phyloP scores from a whole-genome alignment of 805 yeast species.

The Schwanniomyces pseudopolymorphus region DNA sequence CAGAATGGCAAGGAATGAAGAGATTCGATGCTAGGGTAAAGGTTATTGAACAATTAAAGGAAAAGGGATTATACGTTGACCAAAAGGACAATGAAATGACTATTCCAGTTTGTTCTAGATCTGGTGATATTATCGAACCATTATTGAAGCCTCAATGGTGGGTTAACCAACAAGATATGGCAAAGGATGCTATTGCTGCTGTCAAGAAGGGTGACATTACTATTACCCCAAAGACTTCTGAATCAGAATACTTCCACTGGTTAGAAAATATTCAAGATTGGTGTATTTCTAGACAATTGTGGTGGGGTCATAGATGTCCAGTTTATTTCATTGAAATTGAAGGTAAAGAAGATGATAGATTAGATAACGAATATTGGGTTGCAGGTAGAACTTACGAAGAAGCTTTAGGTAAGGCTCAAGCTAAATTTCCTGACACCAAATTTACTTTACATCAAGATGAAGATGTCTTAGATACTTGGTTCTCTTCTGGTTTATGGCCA shows the following conservation, averaged over 20 bases:
- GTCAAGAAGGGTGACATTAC: slow-evolving; percentile 79
- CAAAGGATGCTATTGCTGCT: slow-evolving; percentile 80
- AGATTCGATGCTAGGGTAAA: slow-evolving; percentile 89
- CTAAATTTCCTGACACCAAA: slow-evolving; percentile 66
- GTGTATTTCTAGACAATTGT: slow-evolving; percentile 92
- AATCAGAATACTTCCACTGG: slow-evolving; percentile 94
- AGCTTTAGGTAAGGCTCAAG: slow-evolving; percentile 78
- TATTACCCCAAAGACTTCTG: slow-evolving; percentile 85
- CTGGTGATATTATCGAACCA: slow-evolving; percentile 97
- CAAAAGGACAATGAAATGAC: slow-evolving; percentile 96
- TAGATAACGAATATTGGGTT: slow-evolving; percentile 79
- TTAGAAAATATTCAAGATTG: slow-evolving; percentile 95
- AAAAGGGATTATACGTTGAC: slow-evolving; percentile 71
- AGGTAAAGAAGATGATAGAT: slow-evolving; percentile 63
- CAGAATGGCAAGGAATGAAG: slow-evolving; percentile 82
- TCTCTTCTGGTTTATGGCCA: slow-evolving; percentile 98
- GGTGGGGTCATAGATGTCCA: slow-evolving; percentile 99
- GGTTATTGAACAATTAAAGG: slow-evolving; percentile 80
- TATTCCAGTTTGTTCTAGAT: slow-evolving; percentile 90
- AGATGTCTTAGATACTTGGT: slow-evolving; percentile 98
- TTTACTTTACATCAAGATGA: slow-evolving; percentile 91
- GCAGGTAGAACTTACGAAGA: slow-evolving; percentile 84
- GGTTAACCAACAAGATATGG: slow-evolving; percentile 91
- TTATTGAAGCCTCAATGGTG: slow-evolving; percentile 99
- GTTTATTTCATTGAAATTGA: slow-evolving; percentile 84